Conservation (phyloP, 331 rosid species). For the Rosa hybrid region DNA sequence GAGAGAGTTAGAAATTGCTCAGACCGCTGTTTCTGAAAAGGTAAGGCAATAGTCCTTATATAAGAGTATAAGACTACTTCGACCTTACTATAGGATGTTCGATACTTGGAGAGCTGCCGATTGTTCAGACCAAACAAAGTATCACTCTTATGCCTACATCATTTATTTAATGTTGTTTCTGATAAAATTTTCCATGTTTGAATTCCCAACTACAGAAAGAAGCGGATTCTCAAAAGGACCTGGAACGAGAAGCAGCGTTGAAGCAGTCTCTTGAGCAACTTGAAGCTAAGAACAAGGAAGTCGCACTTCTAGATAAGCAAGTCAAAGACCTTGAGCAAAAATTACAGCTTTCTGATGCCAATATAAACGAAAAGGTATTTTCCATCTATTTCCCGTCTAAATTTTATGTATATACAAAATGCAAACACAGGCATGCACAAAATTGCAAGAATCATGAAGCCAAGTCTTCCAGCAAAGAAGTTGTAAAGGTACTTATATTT, state of each 20-base stretch:
- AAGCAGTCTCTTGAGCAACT: slow-evolving; percentile 64
- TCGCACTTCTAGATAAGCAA: slow-evolving; percentile 59
- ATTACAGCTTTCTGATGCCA: slow-evolving; percentile 49
- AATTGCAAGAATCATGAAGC: not conserved
- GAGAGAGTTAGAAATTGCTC: slow-evolving; percentile 64
- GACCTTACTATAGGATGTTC: not conserved
- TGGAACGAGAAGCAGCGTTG: slow-evolving; percentile 53
- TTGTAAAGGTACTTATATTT: not conserved
- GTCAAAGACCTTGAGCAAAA: slow-evolving; percentile 71
- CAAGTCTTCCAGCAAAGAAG: not conserved
- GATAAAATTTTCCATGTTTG: slow-evolving; percentile 22
- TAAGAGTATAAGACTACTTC: slow-evolving; percentile 18
- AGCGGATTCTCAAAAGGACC: slow-evolving; percentile 49
- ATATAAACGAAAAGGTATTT: slow-evolving; percentile 59
- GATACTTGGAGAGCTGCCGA: not conserved
- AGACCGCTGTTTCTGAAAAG: slow-evolving; percentile 51
- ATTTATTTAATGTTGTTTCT: not conserved
- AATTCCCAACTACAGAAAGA: slow-evolving; percentile 57
- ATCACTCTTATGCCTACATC: not conserved
- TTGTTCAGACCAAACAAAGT: not conserved
- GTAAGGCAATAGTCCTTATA: slow-evolving; percentile 30
- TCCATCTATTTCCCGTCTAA: not conserved
- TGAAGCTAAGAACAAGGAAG: slow-evolving; percentile 70
- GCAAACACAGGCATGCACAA: not conserved
- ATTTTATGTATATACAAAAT: not conserved